Base-by-base conservation (phyloP, 2,329 filamentous ascomycete genomes). In the Pseudogymnoascus sp. region DNA sequence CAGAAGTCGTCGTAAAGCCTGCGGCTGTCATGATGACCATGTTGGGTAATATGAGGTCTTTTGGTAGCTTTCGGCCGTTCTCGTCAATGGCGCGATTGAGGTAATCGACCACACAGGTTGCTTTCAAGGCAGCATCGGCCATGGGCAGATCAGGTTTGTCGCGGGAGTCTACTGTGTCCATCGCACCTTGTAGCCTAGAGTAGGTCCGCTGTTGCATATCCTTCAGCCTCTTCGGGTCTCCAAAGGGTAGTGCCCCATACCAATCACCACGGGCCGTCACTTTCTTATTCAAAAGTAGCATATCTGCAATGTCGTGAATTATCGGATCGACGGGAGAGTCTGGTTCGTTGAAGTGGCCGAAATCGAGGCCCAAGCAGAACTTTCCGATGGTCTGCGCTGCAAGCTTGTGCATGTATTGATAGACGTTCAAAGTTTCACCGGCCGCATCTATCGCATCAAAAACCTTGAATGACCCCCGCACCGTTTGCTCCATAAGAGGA, bases 1-100 rank as follows among this genome's bases (percentile, higher is more conserved):
- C 82, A 2, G 79, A 81, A 0, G 82, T 87, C 0, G 84, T 87
- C 1, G 81, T 84, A 74, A 87, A 87, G 18, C 84, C 84, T 1
- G 84, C 84, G 3, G 76, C 84, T 0, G 79, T 82, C 5, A 78
- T 78, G 2, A 85, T 81, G 1, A 84, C 73, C 0, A 85, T 73
- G 0, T 73, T 70, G 63, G 71, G 68, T 34, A 73, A 65, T 31
- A 80, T 71, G n/a, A 78, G 67, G 3, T 76, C 71, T 37, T 75
- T 71, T 0, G 83, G 81, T 0, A 86, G 72, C 64, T 83, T 81
- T 61, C 83, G 76, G 37, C 84, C 84, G 49, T 82, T 79, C 66
- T 71, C 77, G 64, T 86, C 83, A 5, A 75, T 78, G 1, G 82
- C 83, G 11, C 82, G 80, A 2, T 79, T 71, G 5, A 79, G 73